Conservation (phyloP, 1,284 basidiomycete species). For the Ustilago hordei region DNA sequence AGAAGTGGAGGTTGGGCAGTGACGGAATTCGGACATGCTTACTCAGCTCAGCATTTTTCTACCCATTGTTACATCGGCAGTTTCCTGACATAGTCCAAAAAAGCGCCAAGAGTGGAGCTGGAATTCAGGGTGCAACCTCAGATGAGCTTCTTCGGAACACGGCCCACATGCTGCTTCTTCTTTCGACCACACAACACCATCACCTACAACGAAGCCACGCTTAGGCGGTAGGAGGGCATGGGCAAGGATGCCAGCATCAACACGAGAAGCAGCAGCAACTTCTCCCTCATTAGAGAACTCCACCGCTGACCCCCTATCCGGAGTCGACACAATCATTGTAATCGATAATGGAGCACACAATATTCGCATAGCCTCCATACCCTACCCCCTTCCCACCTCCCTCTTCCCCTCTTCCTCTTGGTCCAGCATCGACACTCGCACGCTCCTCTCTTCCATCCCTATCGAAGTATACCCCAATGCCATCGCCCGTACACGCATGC, state of each 20-base stretch:
- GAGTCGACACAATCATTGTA: constrained; percentile 35
- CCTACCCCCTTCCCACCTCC: constrained; percentile 23
- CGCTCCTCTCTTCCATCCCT: neutral
- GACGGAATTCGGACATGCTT: constrained; percentile 13
- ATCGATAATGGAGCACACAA: constrained; percentile 51
- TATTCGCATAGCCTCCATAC: constrained; percentile 44
- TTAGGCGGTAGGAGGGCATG: no score
- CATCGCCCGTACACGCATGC: constrained; percentile 52
- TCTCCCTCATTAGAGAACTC: neutral
- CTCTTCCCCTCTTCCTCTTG: constrained; percentile 1
- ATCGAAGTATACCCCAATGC: constrained; percentile 43
- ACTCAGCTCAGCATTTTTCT: neutral
- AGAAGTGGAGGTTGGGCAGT: constrained; percentile 1
- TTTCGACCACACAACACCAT: neutral
- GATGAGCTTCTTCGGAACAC: neutral
- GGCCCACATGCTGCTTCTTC: neutral
- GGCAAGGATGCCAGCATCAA: constrained; percentile 12
- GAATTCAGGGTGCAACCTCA: constrained; percentile 21
- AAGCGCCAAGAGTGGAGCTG: neutral
- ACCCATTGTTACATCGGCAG: constrained; percentile 7
- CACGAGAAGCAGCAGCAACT: neutral
- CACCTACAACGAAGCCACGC: neutral
- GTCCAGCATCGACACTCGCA: constrained; percentile 4
- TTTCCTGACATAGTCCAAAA: neutral
- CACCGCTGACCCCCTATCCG: constrained; percentile 17